These are phyloP conservation scores for Cladosporium sp. DNA, from an alignment of 2,329 filamentous ascomycete genomes.

Conservation along the genomic window DNA sequence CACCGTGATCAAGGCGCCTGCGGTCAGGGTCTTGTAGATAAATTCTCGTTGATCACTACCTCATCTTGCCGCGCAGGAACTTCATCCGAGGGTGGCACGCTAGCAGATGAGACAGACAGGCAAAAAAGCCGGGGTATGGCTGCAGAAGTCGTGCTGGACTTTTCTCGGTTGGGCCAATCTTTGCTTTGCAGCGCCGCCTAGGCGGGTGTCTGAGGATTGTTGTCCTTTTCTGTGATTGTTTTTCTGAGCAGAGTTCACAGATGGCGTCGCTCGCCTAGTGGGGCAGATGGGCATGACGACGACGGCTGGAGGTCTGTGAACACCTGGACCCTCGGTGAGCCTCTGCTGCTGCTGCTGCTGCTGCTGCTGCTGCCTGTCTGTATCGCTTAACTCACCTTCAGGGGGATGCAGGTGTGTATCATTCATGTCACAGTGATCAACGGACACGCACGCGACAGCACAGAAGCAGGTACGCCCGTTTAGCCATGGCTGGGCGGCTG, in stretches of 20 bases:
- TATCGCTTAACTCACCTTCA: conserved; percentile 2
- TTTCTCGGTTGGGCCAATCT: conserved; percentile 9
- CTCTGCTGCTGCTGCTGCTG: neutral
- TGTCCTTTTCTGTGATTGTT: conserved; percentile 14
- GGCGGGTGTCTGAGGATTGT: conserved; percentile 4
- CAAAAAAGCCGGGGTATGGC: conserved; percentile 17
- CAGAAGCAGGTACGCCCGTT: neutral
- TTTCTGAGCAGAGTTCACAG: conserved; percentile 18
- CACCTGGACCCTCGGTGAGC: neutral
- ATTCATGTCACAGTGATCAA: neutral
- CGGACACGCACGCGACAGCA: conserved; percentile 9
- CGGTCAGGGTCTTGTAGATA: conserved; percentile 5
- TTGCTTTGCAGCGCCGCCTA: neutral
- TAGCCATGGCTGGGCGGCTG: conserved; percentile 11
- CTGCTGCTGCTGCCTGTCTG: conserved; percentile 1
- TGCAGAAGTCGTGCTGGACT: conserved; percentile 5
- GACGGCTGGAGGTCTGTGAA: conserved; percentile 11
- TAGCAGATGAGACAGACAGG: conserved; percentile 2
- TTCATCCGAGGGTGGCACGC: conserved; percentile 13
- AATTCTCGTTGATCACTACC: conserved; percentile 19
- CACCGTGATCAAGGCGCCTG: conserved; percentile 10
- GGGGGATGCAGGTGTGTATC: neutral
- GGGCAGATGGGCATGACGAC: conserved; percentile 17
- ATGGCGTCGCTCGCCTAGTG: conserved; percentile 3
- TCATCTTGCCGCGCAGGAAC: conserved; percentile 17